Percentiles rank a stretch among this genome's conserved stretches.
Conservation (phyloP, 768 basidiomycete genomes). For the Termitomyces sp. region DNA sequence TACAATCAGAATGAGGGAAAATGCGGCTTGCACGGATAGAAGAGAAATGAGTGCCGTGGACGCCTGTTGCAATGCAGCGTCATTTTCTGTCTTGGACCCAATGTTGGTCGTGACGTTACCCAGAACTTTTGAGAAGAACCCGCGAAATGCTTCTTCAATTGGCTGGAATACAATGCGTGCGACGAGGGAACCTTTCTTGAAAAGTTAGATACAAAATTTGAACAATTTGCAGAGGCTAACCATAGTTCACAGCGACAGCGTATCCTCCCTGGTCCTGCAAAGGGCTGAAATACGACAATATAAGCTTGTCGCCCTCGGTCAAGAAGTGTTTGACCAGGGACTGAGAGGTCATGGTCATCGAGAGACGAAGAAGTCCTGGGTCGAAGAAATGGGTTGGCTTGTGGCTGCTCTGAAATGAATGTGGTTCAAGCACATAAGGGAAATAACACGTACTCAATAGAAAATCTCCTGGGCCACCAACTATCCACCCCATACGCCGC, state of each 20-base stretch:
- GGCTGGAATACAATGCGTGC: constrained; percentile 95
- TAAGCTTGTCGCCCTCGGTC: constrained; percentile 92
- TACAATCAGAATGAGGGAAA: constrained; percentile 64
- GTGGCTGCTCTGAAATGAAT: constrained; percentile 4
- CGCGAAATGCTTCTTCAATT: constrained; percentile 85
- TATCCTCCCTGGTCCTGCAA: constrained; percentile 91
- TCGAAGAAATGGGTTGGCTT: constrained; percentile 18
- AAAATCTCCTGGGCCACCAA: constrained; percentile 27
- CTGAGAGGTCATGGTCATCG: constrained; percentile 82
- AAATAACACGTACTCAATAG: constrained; percentile 9
- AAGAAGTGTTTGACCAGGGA: constrained; percentile 91
- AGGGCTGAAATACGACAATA: constrained; percentile 80
- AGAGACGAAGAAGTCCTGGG: constrained; percentile 51
- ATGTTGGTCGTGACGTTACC: constrained; percentile 12
- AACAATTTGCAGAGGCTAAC: constrained; percentile 29
- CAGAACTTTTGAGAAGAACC: constrained; percentile 79
- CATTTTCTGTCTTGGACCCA: constrained; percentile 9
- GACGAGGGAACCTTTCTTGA: constrained; percentile 71
- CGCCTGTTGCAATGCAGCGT: constrained; percentile 32
- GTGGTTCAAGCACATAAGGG: background rate
- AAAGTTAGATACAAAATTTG: background rate
- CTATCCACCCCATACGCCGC: constrained; percentile 28
- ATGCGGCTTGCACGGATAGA: constrained; percentile 57
- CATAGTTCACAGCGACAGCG: constrained; percentile 94
- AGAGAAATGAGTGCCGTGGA: constrained; percentile 50